These are phyloP conservation scores for Nothomitra cinnamomea DNA, from an alignment of 2,329 filamentous ascomycete species.

Conservation along the genomic window DNA sequence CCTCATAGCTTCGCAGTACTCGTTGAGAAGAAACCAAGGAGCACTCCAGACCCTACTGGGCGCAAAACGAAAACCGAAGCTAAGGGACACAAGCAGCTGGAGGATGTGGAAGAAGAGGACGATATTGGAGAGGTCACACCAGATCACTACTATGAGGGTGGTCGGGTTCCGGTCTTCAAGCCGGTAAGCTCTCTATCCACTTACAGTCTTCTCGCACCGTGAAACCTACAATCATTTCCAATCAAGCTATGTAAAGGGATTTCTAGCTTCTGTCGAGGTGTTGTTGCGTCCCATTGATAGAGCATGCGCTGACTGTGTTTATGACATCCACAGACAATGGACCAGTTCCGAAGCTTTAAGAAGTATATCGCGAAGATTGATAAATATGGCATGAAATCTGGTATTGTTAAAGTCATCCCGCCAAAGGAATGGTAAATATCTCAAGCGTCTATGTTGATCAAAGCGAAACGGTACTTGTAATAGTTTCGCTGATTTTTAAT, in stretches of 20 bases:
- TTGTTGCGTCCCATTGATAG: slow-evolving; percentile 12
- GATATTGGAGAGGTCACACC: slow-evolving; percentile 67
- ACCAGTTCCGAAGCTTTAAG: slow-evolving; percentile 87
- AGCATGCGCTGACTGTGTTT: slow-evolving; percentile 8
- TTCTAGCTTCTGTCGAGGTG: neutral
- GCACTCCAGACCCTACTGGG: neutral
- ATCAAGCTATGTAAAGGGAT: neutral
- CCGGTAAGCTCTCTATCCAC: slow-evolving; percentile 37
- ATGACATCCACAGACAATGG: slow-evolving; percentile 46
- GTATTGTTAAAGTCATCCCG: slow-evolving; percentile 90
- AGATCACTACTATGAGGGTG: slow-evolving; percentile 69
- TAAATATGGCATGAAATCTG: slow-evolving; percentile 90
- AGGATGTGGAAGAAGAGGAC: slow-evolving; percentile 22
- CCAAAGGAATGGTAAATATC: slow-evolving; percentile 71
- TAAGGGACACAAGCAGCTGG: slow-evolving; percentile 5
- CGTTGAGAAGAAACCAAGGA: slow-evolving; percentile 12
- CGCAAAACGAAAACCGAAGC: neutral
- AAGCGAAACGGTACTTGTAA: neutral
- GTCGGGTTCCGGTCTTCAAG: slow-evolving; percentile 82
- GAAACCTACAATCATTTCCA: neutral
- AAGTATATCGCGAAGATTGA: slow-evolving; percentile 82
- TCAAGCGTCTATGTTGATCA: neutral
- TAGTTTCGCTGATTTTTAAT: slow-evolving; percentile 1
- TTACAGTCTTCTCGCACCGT: neutral
- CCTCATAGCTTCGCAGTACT: neutral